phyloP scores from a whole-genome alignment of 2,329 filamentous ascomycete genomes.

The Aurifilum marmelostoma region DNA sequence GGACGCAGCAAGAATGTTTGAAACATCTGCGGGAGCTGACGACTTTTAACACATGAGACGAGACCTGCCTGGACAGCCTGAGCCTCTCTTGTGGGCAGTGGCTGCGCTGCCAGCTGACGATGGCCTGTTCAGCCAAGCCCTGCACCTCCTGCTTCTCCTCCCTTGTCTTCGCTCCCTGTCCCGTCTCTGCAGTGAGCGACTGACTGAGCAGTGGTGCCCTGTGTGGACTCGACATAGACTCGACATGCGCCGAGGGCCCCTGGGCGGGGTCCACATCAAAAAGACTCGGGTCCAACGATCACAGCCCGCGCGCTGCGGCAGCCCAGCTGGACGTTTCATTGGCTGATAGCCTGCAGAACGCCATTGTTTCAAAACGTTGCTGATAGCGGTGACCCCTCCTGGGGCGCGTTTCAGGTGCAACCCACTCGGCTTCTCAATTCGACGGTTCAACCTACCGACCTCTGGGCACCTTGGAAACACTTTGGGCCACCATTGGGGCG shows the following conservation, averaged over 20 bases:
- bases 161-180: too few relatives aligned
- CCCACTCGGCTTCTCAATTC: constrained; percentile 28
- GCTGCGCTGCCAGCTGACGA: constrained; percentile 25
- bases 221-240: background rate
- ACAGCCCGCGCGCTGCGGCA: background rate
- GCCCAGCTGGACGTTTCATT: constrained; percentile 18
- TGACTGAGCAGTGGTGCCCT: too few relatives aligned
- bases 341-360: constrained; percentile 26
- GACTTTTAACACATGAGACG: constrained; percentile 24
- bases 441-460: constrained; percentile 23
- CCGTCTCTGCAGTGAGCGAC: background rate
- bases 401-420: constrained; percentile 36
- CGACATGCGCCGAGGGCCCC: background rate
- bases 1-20: constrained; percentile 19
- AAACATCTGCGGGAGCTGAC: constrained; percentile 25
- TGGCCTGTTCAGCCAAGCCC: constrained; percentile 13
- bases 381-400: constrained; percentile 32
- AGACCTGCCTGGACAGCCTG: constrained; percentile 20
- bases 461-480: background rate
- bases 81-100: constrained; percentile 10
- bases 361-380: constrained; percentile 30
- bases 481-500: constrained; percentile 15
- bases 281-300: constrained; percentile 20
- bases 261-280: constrained; percentile 6
- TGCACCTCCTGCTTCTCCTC: constrained; percentile 4